Evolutionary conservation across 441 rosid genomes (phyloP), one percentile per base, ranked within the genome.

Genomic region (Populus hybrid): DNA sequence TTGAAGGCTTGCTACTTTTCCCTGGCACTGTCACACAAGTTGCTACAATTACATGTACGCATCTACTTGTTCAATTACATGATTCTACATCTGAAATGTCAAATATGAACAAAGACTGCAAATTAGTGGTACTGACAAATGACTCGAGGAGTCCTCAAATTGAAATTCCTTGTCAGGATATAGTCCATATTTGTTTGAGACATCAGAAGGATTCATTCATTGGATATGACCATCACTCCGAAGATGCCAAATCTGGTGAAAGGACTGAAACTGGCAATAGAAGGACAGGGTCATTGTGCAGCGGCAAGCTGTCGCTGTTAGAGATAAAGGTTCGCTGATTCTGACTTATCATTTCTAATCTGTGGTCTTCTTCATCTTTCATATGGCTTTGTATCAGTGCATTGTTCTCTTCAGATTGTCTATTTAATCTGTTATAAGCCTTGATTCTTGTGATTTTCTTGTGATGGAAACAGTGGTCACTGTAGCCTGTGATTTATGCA

Each of bases 1-100:
- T 81, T 77, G 84, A 82, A 78, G 91, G 91, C 69, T 81, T 92
- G 85, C 82, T 92, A 12, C 94, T 92, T 64, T 92, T 87, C 73
- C 96, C 94, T 2, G 87, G 84, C 50, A 83, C 90, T 76, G 79
- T 78, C 59, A 90, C 94, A 1, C 86, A 77, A 78, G 90, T 89
- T 80, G 91, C 92, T 73, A 69, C 84, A 21, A 71, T 90, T 74
- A 67, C 84, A 45, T 92, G 91, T 75, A 45, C 64, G 68, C 85
- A 73, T 64, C 64, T 78, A 67, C 80, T 80, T 21, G 83, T 50
- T 75, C 80, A 82, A 67, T 72, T 78, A n/a, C 69, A 74, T 77
- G 85, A 78, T 68, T 81, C 84, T 40, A 28, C 73, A 65, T 76
- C 67, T 45, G 86, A 83, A 81, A 73, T 79, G 20, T 79, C 87